These are phyloP conservation scores for Sporothrix pallida DNA, from an alignment of 2,329 filamentous ascomycete genomes.

Conservation along the genomic window DNA sequence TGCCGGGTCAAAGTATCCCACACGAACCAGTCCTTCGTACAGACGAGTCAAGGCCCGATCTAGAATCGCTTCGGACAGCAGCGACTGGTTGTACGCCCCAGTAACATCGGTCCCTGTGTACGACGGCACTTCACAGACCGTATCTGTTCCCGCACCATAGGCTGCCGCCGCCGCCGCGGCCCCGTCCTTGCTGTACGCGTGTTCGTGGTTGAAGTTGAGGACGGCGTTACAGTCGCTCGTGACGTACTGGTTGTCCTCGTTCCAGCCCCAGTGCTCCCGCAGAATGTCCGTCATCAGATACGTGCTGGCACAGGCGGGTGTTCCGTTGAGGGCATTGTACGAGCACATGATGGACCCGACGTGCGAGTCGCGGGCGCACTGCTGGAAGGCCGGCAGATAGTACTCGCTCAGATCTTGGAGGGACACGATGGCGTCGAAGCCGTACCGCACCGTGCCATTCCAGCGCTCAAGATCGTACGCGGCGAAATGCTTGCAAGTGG, in stretches of 20 bases:
- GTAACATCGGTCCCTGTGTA: conserved; percentile 39
- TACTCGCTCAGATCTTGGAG: conserved; percentile 71
- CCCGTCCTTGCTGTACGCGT: conserved; percentile 39
- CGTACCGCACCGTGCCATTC: conserved; percentile 42
- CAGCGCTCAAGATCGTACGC: conserved; percentile 60
- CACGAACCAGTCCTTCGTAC: conserved; percentile 60
- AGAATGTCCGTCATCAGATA: conserved; percentile 68
- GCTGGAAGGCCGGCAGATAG: conserved; percentile 69
- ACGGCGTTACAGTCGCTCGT: conserved; percentile 34
- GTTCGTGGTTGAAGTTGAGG: conserved; percentile 51
- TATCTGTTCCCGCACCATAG: conserved; percentile 49
- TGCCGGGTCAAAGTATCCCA: conserved; percentile 63
- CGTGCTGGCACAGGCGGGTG: conserved; percentile 63
- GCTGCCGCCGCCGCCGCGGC: conserved; percentile 38
- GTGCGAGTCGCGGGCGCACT: conserved; percentile 63
- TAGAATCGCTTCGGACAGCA: conserved; percentile 49
- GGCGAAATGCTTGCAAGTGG: conserved; percentile 65
- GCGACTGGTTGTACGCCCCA: conserved; percentile 33
- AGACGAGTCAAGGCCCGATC: conserved; percentile 42
- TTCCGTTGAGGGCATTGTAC: conserved; percentile 69
- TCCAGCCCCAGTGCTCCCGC: conserved; percentile 69
- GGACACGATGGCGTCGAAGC: conserved; percentile 57
- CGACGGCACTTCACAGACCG: conserved; percentile 40
- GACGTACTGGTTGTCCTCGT: conserved; percentile 59
- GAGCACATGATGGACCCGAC: conserved; percentile 66